Evolutionary conservation across 2,329 filamentous ascomycete species (phyloP), one percentile per base, ranked within the genome.

Genomic region (Penicillium sp.): DNA sequence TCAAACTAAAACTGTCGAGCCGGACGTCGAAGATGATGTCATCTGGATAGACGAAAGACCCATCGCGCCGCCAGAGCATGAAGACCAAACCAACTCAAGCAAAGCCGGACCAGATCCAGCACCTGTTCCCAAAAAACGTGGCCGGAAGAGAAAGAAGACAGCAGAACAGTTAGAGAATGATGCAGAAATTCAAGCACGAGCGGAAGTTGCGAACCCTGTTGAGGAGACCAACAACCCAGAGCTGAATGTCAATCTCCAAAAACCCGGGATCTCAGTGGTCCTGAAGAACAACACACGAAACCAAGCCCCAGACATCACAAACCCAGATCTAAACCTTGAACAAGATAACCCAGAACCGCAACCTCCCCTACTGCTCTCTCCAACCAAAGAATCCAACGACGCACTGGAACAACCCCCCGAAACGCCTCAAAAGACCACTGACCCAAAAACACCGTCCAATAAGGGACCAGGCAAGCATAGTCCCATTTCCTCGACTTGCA

Each of bases 61-160:
- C 3, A 45, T 23, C 29, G 50, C 19, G 38, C 48, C 26, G 69
- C 58, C 66, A 68, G 58, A 44, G 26, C 41, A 38, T 17, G 46
- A 51, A 7, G 45, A 52, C 17, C 54, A 48, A 29, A 13, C 38
- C 11, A 44, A 23, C 7, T 21, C 55, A 2, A 48, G 41, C 30
- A 48, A 57, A 55, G 7, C 35, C 19, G 52, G 56, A 17, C 9
- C 50, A 51, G 50, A 60, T 29, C 49, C 48, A 47, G 17, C 50
- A 3, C 61, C 70, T 9, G 67, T 70, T 4, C 73, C 76, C 19
- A 81, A 79, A 69, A 82, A 79, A 68, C 78, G 79, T 55, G 76
- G 77, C 19, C 75, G 77, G 58, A 81, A 81, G 59, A 75, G 76
- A 35, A 80, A 78, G 69, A 73, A 73, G 62, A 70, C 71, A 3